phyloP scores from a whole-genome alignment of 441 rosid species.

The Geranium incanum region DNA sequence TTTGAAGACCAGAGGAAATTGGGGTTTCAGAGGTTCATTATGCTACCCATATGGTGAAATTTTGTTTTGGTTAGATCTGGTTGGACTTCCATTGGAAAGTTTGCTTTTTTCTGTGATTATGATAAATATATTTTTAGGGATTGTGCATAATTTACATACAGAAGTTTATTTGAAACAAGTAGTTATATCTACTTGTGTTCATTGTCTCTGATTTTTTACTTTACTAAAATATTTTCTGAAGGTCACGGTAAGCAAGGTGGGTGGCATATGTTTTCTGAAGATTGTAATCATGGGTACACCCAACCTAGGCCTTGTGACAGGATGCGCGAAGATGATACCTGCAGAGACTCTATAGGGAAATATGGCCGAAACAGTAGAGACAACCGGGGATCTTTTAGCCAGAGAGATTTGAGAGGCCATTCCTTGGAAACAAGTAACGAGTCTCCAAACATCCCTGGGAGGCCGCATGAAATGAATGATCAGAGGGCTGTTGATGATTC shows the following conservation, averaged over 20 bases:
- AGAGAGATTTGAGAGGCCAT: constrained; percentile 65
- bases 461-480: constrained; percentile 45
- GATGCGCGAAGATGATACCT: constrained; percentile 52
- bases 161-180: constrained; percentile 8
- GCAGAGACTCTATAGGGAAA: constrained; percentile 49
- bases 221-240: constrained; percentile 40
- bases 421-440: constrained; percentile 68
- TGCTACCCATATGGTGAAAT: background rate
- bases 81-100: background rate
- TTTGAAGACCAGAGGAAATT: background rate
- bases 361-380: constrained; percentile 61
- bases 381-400: constrained; percentile 48
- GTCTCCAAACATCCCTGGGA: constrained; percentile 37
- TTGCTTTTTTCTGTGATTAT: background rate
- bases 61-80: background rate
- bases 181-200: constrained; percentile 18
- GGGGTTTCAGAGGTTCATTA: background rate
- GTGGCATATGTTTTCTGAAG: constrained; percentile 68
- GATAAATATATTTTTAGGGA: background rate
- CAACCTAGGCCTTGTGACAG: constrained; percentile 48
- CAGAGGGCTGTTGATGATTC: constrained; percentile 58
- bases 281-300: constrained; percentile 50
- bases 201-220: constrained; percentile 21
- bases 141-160: background rate
- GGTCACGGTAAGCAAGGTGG: constrained; percentile 94